phyloP scores from a whole-genome alignment of 2,329 filamentous ascomycete species.

The Penicillium rolfsii region DNA sequence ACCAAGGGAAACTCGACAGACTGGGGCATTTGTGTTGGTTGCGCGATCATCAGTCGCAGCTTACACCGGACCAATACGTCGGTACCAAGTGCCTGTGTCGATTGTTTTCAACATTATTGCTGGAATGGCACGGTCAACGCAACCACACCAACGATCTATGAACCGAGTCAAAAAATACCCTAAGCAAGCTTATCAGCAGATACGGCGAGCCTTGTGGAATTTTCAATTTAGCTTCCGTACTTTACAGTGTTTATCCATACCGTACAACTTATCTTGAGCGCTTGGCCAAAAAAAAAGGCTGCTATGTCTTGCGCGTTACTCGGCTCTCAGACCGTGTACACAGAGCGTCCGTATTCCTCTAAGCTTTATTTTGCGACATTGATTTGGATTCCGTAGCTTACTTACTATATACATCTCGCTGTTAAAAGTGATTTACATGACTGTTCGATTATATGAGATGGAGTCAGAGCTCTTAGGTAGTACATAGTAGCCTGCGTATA shows the following conservation, averaged over 20 bases:
- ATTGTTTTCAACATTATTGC: slow-evolving; percentile 81
- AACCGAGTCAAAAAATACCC: background rate
- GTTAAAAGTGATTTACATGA: background rate
- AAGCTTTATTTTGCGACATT: too few species aligned
- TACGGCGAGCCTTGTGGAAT: background rate
- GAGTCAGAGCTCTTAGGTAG: too few species aligned
- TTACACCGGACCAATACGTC: slow-evolving; percentile 68
- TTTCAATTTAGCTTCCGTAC: background rate
- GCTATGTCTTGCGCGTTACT: too few species aligned
- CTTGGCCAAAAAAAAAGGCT: too few species aligned
- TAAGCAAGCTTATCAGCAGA: background rate
- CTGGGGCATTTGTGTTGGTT: slow-evolving; percentile 82
- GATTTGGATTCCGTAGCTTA: too few species aligned
- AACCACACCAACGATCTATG: background rate
- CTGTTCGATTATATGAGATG: background rate
- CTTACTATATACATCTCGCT: too few species aligned
- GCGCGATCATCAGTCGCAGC: slow-evolving; percentile 76
- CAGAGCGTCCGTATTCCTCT: too few species aligned
- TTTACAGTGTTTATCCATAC: background rate
- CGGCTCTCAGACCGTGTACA: too few species aligned
- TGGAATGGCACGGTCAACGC: slow-evolving; percentile 73
- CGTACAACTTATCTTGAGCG: too few species aligned
- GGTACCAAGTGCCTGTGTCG: slow-evolving; percentile 69
- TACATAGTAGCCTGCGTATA: background rate
- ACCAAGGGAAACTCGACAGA: slow-evolving; percentile 79